Evolutionary conservation across 2,329 filamentous ascomycete species (phyloP).

Genomic region (Beauveria scarabaeidicola): DNA sequence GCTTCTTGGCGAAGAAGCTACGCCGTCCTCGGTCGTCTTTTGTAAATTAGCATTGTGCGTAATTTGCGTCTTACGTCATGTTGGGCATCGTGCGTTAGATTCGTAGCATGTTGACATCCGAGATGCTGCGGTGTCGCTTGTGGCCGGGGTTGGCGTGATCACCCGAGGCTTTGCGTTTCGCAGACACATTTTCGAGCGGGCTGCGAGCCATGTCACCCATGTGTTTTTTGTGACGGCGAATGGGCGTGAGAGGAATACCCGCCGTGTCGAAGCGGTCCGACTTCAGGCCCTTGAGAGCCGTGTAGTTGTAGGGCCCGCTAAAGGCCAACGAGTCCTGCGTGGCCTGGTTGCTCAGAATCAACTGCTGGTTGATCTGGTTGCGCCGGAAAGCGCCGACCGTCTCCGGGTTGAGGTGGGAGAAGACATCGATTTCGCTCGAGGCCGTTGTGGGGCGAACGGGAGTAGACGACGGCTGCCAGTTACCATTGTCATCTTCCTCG

Average conservation of each 20-base stretch:
- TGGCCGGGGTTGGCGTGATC: conserved; percentile 33
- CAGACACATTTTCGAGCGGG: conserved; percentile 38
- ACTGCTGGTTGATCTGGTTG: conserved; percentile 54
- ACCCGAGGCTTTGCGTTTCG: conserved; percentile 48
- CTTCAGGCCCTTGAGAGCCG: conserved; percentile 54
- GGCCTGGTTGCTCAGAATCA: conserved; percentile 51
- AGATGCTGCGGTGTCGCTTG: conserved; percentile 52
- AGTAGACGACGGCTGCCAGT: conserved; percentile 43
- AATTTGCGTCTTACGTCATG: conserved; percentile 1
- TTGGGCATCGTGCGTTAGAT: conserved; percentile 26
- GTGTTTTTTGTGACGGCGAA: conserved; percentile 48
- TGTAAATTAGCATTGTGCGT: conserved; percentile 13
- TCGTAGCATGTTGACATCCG: conserved; percentile 42
- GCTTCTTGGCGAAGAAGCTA: conserved; percentile 22
- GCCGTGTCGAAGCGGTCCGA: conserved; percentile 58
- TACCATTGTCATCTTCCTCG: conserved; percentile 47
- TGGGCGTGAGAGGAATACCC: conserved; percentile 59
- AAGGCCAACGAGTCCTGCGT: conserved; percentile 56
- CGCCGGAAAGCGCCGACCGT: conserved; percentile 72
- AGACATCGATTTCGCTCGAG: conserved; percentile 36
- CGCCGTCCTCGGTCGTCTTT: conserved; percentile 40
- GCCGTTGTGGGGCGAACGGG: conserved; percentile 42
- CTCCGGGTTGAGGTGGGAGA: conserved; percentile 54
- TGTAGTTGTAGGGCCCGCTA: conserved; percentile 50
- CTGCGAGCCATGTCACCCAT: conserved; percentile 38